phyloP scores from a whole-genome alignment of 192 early-diverging fungal species.

The Helicostylum pulchrum region DNA sequence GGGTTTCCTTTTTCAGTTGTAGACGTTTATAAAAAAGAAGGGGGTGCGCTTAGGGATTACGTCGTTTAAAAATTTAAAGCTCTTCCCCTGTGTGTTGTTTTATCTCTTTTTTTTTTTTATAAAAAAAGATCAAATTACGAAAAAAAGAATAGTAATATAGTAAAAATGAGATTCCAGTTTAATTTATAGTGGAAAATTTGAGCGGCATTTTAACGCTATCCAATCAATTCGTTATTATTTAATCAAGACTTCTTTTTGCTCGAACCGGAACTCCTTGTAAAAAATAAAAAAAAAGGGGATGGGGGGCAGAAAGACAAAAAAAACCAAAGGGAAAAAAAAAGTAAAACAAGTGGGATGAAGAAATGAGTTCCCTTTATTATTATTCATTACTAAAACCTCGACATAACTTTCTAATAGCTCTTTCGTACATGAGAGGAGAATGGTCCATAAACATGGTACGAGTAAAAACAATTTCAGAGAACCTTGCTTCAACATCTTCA shows the following conservation, averaged over 20 bases:
- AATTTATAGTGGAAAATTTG: too few relatives aligned
- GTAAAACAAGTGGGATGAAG: neutral
- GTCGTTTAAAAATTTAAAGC: too few relatives aligned
- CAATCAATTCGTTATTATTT: too few relatives aligned
- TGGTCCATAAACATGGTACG: conserved; percentile 80
- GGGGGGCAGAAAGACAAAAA: too few relatives aligned
- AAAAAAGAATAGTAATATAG: neutral
- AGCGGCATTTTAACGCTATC: too few relatives aligned
- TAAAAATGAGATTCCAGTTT: neutral
- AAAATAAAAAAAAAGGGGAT: too few relatives aligned
- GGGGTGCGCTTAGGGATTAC: too few relatives aligned
- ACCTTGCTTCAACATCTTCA: conserved; percentile 74
- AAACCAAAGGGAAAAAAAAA: neutral
- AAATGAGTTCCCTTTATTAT: neutral
- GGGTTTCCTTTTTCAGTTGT: too few relatives aligned
- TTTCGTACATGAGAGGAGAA: conserved; percentile 69
- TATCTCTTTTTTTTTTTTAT: neutral
- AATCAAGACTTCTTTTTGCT: too few relatives aligned
- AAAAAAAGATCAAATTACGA: neutral
- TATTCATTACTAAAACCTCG: conserved; percentile 26
- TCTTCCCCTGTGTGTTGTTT: neutral
- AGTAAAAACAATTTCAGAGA: conserved; percentile 77
- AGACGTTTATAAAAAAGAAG: too few relatives aligned
- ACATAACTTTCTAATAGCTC: conserved; percentile 30
- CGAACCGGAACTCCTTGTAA: too few relatives aligned